These are phyloP conservation scores for Rhodotorula graminis DNA, from an alignment of 768 basidiomycete genomes.

Conservation along the genomic window DNA sequence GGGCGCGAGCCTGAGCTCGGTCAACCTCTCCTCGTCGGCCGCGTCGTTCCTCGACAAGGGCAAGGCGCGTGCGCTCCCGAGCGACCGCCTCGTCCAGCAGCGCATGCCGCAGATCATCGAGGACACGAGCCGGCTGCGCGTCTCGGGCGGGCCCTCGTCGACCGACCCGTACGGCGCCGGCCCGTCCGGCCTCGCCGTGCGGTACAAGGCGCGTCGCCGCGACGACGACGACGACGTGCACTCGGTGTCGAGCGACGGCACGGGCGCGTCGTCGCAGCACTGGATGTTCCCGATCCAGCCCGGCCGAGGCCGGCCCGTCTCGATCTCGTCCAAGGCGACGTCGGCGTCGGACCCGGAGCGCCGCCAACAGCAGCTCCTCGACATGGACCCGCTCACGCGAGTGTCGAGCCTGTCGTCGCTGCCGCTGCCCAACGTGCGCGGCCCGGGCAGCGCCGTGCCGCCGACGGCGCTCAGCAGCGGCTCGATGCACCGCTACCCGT, in stretches of 20 bases:
- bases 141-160: constrained; percentile 3
- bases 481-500: not conserved
- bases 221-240: constrained; percentile 79
- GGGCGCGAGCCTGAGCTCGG: not conserved
- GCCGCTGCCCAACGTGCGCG: constrained; percentile 16
- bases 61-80: constrained; percentile 23
- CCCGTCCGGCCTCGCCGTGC: constrained; percentile 40
- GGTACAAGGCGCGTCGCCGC: constrained; percentile 70
- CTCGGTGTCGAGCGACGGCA: constrained; percentile 82
- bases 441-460: not conserved
- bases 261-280: constrained; percentile 55
- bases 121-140: constrained; percentile 32
- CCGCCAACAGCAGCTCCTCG: not conserved
- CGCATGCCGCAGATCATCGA: constrained; percentile 43
- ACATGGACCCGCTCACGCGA: constrained; percentile 16
- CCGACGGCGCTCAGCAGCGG: not conserved
- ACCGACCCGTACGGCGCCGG: not conserved
- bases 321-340: constrained; percentile 39
- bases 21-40: not conserved
- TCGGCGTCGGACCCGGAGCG: constrained; percentile 34
- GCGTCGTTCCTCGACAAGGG: constrained; percentile 23
- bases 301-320: constrained; percentile 32
- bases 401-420: constrained; percentile 29
- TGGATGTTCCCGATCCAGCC: constrained; percentile 15
- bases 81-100: constrained; percentile 33